These are phyloP conservation scores for Gossypium schwendimanii DNA, from an alignment of 441 rosid genomes.

Conservation along the genomic window DNA sequence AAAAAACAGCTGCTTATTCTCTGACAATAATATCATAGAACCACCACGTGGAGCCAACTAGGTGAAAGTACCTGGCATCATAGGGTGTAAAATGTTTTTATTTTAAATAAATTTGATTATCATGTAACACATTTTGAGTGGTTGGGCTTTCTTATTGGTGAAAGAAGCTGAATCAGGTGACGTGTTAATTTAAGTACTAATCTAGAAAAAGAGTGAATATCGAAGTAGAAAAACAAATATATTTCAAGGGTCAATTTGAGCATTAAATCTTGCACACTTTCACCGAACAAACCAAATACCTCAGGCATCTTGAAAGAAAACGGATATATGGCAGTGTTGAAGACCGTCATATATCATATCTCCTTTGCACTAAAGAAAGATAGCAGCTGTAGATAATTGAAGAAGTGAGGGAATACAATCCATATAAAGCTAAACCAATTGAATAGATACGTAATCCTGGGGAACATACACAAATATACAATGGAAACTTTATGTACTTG, in stretches of 20 bases:
- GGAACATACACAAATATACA: not conserved
- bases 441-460: not conserved
- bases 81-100: too few relatives aligned
- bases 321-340: not conserved
- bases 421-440: not conserved
- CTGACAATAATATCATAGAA: not conserved
- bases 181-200: too few relatives aligned
- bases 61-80: too few relatives aligned
- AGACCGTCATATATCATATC: not conserved
- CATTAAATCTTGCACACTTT: too few relatives aligned
- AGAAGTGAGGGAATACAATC: not conserved
- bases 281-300: slow-evolving; percentile 4
- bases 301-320: not conserved
- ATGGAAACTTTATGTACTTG: slow-evolving; percentile 8
- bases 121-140: too few relatives aligned
- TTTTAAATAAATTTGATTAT: too few relatives aligned
- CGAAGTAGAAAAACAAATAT: too few relatives aligned
- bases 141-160: too few relatives aligned
- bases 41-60: not conserved
- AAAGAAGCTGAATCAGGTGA: too few relatives aligned
- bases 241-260: too few relatives aligned
- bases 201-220: too few relatives aligned
- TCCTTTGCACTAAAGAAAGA: not conserved
- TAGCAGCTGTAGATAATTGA: not conserved
- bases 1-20: not conserved